A percentile compares a stretch with the other conserved stretches of the same genome.
Evolutionary conservation across 1,139 yeast species (phyloP).

Genomic region (Scheffersomyces parashehatae): DNA sequence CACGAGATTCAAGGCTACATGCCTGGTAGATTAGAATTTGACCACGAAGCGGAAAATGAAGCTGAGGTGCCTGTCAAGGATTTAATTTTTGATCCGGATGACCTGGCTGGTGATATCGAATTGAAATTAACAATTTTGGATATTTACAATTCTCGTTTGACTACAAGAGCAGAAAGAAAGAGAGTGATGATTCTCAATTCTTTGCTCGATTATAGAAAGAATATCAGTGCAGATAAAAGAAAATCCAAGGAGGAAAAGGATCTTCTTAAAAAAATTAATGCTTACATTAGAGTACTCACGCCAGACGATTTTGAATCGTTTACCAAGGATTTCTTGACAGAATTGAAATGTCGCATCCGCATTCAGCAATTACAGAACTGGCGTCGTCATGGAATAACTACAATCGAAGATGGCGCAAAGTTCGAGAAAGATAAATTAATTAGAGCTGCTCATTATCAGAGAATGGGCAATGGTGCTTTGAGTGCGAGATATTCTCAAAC

Average conservation of each 20-base stretch:
- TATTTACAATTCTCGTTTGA: constrained; percentile 84
- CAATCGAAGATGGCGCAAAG: constrained; percentile 78
- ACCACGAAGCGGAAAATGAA: constrained; percentile 93
- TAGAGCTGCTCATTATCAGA: constrained; percentile 58
- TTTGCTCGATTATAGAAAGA: constrained; percentile 81
- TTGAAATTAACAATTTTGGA: constrained; percentile 84
- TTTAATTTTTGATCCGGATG: constrained; percentile 94
- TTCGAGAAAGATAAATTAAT: constrained; percentile 85
- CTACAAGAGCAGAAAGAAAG: constrained; percentile 91
- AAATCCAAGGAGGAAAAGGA: constrained; percentile 91
- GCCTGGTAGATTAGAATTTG: constrained; percentile 98
- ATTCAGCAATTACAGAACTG: constrained; percentile 91
- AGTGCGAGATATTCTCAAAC: constrained; percentile 26
- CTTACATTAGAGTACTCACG: constrained; percentile 78
- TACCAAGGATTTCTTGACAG: constrained; percentile 70
- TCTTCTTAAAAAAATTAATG: constrained; percentile 68
- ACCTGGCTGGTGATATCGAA: constrained; percentile 82
- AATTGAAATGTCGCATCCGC: constrained; percentile 74
- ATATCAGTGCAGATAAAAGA: constrained; percentile 72
- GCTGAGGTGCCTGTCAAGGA: constrained; percentile 94
- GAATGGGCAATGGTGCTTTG: constrained; percentile 49
- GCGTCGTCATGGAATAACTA: constrained; percentile 85
- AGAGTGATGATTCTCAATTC: constrained; percentile 75
- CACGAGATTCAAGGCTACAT: constrained; percentile 96
- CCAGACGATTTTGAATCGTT: constrained; percentile 79